phyloP scores from a whole-genome alignment of 2,329 filamentous ascomycete species.

The Hyphodiscus sp. region DNA sequence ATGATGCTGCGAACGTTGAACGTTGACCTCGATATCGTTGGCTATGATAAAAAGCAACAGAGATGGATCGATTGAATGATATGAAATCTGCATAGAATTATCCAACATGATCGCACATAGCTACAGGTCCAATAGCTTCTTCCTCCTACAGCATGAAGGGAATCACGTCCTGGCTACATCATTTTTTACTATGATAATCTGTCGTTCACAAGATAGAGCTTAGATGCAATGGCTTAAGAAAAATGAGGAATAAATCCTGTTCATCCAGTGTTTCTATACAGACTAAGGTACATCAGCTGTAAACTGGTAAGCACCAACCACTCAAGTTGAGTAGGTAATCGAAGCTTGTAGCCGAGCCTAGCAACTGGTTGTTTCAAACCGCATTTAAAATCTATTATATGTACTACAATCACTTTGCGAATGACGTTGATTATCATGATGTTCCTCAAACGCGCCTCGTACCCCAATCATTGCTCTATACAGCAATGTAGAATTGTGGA shows the following conservation, averaged over 20 bases:
- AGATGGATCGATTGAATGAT: constrained; percentile 47
- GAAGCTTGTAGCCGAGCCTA: neutral
- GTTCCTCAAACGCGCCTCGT: no score
- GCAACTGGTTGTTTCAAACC: no score
- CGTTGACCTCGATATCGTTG: constrained; percentile 55
- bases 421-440: no score
- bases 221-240: neutral
- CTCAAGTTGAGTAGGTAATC: neutral
- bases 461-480: no score
- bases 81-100: neutral
- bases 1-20: constrained; percentile 63
- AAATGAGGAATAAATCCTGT: no score
- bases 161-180: neutral
- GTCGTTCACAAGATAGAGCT: neutral
- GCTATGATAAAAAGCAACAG: constrained; percentile 51
- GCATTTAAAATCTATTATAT: no score
- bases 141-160: neutral
- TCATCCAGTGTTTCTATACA: no score
- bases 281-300: no score
- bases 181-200: neutral
- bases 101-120: neutral
- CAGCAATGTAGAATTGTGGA: no score
- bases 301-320: neutral
- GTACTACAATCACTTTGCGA: no score
- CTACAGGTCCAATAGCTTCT: neutral